phyloP scores from a whole-genome alignment of 768 basidiomycete species.

The Cyclocybe aegerita region DNA sequence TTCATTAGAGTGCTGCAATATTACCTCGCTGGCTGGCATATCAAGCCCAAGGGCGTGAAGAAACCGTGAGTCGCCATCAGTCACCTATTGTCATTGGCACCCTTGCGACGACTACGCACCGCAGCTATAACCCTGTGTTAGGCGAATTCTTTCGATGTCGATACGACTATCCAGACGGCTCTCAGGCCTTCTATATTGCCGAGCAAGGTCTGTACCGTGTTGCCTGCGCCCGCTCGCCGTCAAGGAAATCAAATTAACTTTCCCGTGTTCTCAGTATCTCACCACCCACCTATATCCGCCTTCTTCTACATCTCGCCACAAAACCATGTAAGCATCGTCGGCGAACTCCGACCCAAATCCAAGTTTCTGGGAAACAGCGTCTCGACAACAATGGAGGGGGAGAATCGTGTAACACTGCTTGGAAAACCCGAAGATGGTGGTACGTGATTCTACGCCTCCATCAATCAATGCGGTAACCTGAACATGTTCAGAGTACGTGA shows the following conservation, averaged over 20 bases:
- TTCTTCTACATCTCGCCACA: conserved; percentile 94
- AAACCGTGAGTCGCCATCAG: conserved; percentile 71
- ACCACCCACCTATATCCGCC: conserved; percentile 93
- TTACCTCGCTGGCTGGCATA: conserved; percentile 99
- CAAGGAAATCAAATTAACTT: conserved; percentile 3
- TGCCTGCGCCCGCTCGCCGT: neutral
- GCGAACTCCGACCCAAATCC: conserved; percentile 93
- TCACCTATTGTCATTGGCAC: conserved; percentile 4
- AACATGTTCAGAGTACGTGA: conserved; percentile 63
- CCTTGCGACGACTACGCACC: conserved; percentile 1
- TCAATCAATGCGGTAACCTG: conserved; percentile 6
- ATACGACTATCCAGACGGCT: conserved; percentile 89
- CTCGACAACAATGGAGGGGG: conserved; percentile 94
- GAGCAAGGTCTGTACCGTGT: conserved; percentile 71
- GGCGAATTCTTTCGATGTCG: conserved; percentile 98
- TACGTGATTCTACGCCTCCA: conserved; percentile 35
- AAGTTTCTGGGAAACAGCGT: conserved; percentile 97
- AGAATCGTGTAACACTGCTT: conserved; percentile 83
- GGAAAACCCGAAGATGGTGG: conserved; percentile 86
- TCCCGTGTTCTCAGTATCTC: conserved; percentile 64
- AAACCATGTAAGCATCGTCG: conserved; percentile 83
- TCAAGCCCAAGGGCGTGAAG: conserved; percentile 99
- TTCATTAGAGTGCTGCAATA: conserved; percentile 91
- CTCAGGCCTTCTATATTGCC: conserved; percentile 92
- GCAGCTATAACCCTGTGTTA: conserved; percentile 92